Evolutionary conservation across 2,329 filamentous ascomycete genomes (phyloP).

Genomic region (Colletotrichum coccodes): DNA sequence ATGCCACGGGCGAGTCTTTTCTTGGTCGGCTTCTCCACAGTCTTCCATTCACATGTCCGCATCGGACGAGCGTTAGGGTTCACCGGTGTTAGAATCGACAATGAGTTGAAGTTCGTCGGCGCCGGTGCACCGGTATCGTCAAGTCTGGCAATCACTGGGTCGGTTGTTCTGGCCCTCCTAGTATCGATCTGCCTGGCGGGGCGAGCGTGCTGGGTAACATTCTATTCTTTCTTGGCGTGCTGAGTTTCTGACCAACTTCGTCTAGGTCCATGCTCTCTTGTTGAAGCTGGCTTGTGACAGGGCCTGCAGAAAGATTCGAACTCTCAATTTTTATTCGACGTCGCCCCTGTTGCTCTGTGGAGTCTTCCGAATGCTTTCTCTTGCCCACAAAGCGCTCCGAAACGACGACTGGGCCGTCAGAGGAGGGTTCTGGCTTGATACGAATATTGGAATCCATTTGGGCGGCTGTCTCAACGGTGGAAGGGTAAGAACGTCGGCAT

Average conservation of each 20-base stretch:
- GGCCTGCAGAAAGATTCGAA: conserved; percentile 40
- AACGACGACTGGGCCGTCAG: conserved; percentile 61
- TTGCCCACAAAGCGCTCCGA: conserved; percentile 61
- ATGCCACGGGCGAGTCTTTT: conserved; percentile 48
- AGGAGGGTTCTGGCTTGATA: conserved; percentile 63
- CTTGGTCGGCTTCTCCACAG: conserved; percentile 29
- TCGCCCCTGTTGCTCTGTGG: conserved; percentile 34
- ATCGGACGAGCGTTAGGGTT: conserved; percentile 45
- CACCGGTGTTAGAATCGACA: conserved; percentile 48
- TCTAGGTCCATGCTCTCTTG: conserved; percentile 72
- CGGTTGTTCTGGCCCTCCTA: neutral
- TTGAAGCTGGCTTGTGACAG: conserved; percentile 38
- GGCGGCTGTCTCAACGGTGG: conserved; percentile 11
- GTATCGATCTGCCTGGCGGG: neutral
- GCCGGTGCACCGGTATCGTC: conserved; percentile 31
- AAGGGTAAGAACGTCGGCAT: conserved; percentile 10
- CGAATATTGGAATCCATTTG: conserved; percentile 1
- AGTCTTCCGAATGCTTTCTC: conserved; percentile 46
- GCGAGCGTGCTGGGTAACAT: neutral
- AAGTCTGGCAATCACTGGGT: conserved; percentile 18
- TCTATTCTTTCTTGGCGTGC: conserved; percentile 53
- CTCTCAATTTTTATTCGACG: conserved; percentile 56
- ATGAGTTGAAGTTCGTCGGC: conserved; percentile 32
- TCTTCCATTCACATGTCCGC: conserved; percentile 37
- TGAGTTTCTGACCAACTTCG: conserved; percentile 53